A percentile compares a stretch with the other conserved stretches of the same genome.
Conservation (phyloP, 1,139 yeast species). For the Arxiozyma telluris region DNA sequence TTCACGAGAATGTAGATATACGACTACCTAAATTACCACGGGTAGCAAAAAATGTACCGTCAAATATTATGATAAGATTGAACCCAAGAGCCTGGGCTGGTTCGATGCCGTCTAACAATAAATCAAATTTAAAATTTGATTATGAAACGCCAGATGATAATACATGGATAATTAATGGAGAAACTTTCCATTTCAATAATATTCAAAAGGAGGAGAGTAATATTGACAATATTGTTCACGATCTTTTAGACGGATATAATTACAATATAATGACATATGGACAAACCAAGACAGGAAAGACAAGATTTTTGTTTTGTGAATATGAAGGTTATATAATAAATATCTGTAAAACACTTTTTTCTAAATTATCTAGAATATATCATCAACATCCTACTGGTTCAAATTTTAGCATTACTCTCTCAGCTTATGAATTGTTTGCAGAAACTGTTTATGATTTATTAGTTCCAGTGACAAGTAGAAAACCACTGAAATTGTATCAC, state of each 20-base stretch:
- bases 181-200: not conserved
- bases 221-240: not conserved
- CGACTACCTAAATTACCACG: not conserved
- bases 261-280: slow-evolving; percentile 85
- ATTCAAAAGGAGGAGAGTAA: not conserved
- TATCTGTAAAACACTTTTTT: slow-evolving; percentile 2
- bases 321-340: slow-evolving; percentile 36
- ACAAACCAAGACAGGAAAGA: slow-evolving; percentile 82
- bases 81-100: not conserved
- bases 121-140: not conserved
- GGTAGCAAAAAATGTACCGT: not conserved
- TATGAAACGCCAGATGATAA: not conserved
- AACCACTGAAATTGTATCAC: slow-evolving; percentile 11
- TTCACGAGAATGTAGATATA: not conserved
- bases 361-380: slow-evolving; percentile 5
- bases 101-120: not conserved
- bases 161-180: not conserved
- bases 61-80: not conserved
- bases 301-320: slow-evolving; percentile 77
- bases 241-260: slow-evolving; percentile 50
- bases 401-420: slow-evolving; percentile 33
- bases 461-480: slow-evolving; percentile 16
- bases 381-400: slow-evolving; percentile 4
- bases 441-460: slow-evolving; percentile 65
- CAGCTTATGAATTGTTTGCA: slow-evolving; percentile 76